Evolutionary conservation across 2,329 filamentous ascomycete genomes (phyloP), one percentile per base, ranked within the genome.

Genomic region (Fusarium fracticaudum): DNA sequence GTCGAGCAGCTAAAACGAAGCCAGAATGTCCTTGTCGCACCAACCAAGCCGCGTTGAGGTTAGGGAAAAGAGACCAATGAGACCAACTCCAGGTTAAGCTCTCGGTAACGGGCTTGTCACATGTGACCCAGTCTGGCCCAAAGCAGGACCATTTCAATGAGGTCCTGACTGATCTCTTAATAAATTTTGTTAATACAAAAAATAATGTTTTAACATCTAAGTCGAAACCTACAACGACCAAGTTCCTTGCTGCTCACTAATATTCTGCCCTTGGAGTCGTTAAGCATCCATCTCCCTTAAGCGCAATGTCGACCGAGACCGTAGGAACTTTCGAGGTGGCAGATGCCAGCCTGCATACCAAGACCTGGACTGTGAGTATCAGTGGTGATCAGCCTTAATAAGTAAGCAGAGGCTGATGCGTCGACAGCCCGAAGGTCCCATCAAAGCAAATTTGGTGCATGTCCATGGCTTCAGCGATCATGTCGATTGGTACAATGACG

Each of bases 391-490:
- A n/a, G n/a, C 31, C 15, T 35, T 8, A 20, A 35, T 22, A 51
- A 51, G 45, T 17, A 48, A 57, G 50, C 26, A 29, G 31, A n/a
- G 65, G 22, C 70, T 78, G 59, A 77, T 60, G 26, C 22, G 38
- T 31, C 47, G 37, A 38, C 53, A 91, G 91, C 90, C 90, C 37
- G 81, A 87, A 37, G 87, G 85, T 20, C 83, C 87, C 18, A 83
- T 88, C 63, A 89, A 88, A 78, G 95, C 95, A 41, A 93, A 93
- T 75, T 82, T 97, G 57, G 87, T 96, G 77, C 93, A 97, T 83
- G 85, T 98, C 72, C 95, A 98, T 84, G 95, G 95, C 78, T 98
- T 95, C 87, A 94, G 91, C 81, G 95, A 98, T 83, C 94, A 97
- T 82, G 86, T 93, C 81, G 91, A 93, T 82, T 89, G 91, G 67